A percentile compares a stretch with the other conserved stretches of the same genome.
phyloP scores from a whole-genome alignment of 441 rosid genomes.

The Corymbia citriodora region DNA sequence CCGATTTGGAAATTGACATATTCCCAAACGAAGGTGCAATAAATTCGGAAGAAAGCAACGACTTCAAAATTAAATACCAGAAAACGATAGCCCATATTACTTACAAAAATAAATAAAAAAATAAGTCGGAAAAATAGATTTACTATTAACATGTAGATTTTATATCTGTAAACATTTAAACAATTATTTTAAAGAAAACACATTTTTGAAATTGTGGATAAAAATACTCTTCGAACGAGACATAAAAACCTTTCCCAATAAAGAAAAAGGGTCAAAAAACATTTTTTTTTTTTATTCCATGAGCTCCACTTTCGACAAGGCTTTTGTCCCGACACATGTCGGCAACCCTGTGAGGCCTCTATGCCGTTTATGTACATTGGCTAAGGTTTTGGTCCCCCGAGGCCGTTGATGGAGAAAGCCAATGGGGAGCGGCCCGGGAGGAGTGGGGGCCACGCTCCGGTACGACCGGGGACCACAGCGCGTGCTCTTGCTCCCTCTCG shows the following conservation, averaged over 20 bases:
- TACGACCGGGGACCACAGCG: neutral
- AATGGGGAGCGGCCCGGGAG: neutral
- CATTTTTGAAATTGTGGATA: neutral
- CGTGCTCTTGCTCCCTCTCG: neutral
- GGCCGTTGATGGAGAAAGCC: neutral
- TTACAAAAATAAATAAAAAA: neutral
- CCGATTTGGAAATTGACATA: neutral
- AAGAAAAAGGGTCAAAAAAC: neutral
- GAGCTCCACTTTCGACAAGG: neutral
- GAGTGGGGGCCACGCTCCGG: neutral
- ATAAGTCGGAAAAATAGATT: neutral
- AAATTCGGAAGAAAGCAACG: neutral
- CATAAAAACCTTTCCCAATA: neutral
- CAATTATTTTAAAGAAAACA: neutral
- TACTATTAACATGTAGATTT: neutral
- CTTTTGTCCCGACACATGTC: neutral
- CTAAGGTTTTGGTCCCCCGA: neutral
- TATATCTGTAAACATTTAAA: neutral
- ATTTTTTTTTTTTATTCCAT: neutral
- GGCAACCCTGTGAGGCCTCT: neutral
- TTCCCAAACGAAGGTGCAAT: neutral
- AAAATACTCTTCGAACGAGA: neutral
- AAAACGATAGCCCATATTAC: rapidly evolving
- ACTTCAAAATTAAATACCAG: neutral
- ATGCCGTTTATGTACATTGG: neutral